Base-by-base conservation (phyloP, 2,329 filamentous ascomycete species). In the Apiospora arundinis region DNA sequence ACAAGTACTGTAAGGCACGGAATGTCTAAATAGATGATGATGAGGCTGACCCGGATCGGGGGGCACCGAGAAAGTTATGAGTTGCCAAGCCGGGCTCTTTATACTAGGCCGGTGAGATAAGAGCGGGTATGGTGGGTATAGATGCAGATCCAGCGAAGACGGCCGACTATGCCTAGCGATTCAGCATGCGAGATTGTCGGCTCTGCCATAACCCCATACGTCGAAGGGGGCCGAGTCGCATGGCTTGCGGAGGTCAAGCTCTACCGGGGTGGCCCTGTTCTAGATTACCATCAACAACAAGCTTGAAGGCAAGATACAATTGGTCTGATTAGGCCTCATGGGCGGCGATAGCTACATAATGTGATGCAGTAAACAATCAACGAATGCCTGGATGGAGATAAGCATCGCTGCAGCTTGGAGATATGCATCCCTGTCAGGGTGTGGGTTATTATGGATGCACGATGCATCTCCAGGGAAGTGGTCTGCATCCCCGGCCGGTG, bases 221-320 rank as follows among this genome's bases (percentile, higher is more conserved):
- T n/a, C 9, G 32, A 63, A 40, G 56, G 56, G 56, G 56, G 56
- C 37, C 56, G 18, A 12, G 18, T 18, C 21, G 32, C 56, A 63
- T 63, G 56, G 32, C 32, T 40, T 63, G 56, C 56, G 56, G 56
- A 63, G 56, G 56, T n/a, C 28, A 63, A 63, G 56, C 32, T 40
- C 56, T 63, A 9, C 56, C 28, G 56, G 32, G 56, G 40, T 63
- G 56, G 56, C 28, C 56, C 56, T 63, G 56, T 37, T 37, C 18
- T 48, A 63, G 28, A 63, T 63, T 56, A 37, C 32, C 21, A 32
- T 16, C 32, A 32, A 40, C 32, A 18, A n/a, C 28, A 63, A 18
- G 37, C 18, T n/a, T 32, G 56, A n/a, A 4, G 28, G 28, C 7
- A 32, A 40, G 56, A 63, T 23, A 18, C 56, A 63, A 63, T 63